phyloP scores from a whole-genome alignment of 345 rosid species.

The Sonneratia alba region DNA sequence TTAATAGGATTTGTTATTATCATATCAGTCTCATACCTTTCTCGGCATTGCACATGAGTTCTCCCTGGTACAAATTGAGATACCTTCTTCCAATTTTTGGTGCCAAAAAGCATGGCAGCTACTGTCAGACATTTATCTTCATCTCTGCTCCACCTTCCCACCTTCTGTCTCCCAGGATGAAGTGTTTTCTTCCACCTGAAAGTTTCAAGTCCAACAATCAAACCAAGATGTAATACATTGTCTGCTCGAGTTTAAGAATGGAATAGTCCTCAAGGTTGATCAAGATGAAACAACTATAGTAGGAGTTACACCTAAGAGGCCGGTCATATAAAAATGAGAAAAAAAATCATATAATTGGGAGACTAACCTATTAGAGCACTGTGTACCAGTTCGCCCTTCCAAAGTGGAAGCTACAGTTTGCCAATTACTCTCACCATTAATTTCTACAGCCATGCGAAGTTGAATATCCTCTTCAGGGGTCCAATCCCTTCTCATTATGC shows the following conservation, averaged over 20 bases:
- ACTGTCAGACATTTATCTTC: conserved; percentile 69
- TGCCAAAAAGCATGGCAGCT: conserved; percentile 73
- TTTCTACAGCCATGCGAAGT: conserved; percentile 64
- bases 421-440: conserved; percentile 71
- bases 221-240: neutral
- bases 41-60: conserved; percentile 68
- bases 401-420: conserved; percentile 70
- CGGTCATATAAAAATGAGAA: neutral
- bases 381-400: conserved; percentile 69
- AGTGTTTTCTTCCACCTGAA: conserved; percentile 79
- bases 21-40: conserved; percentile 33
- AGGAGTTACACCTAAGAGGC: neutral
- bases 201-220: conserved; percentile 2
- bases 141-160: conserved; percentile 55
- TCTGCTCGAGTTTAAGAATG: neutral
- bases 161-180: conserved; percentile 39
- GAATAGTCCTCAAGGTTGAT: neutral
- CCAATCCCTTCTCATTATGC: conserved; percentile 67
- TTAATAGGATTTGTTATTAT: conserved; percentile 4
- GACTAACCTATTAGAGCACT: conserved; percentile 85
- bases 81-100: conserved; percentile 72
- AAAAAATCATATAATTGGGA: neutral
- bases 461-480: conserved; percentile 74
- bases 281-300: neutral
- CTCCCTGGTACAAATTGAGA: conserved; percentile 83